Evolutionary conservation across 352 stramenopile genomes (phyloP).

Genomic region (Phytophthora citricola): DNA sequence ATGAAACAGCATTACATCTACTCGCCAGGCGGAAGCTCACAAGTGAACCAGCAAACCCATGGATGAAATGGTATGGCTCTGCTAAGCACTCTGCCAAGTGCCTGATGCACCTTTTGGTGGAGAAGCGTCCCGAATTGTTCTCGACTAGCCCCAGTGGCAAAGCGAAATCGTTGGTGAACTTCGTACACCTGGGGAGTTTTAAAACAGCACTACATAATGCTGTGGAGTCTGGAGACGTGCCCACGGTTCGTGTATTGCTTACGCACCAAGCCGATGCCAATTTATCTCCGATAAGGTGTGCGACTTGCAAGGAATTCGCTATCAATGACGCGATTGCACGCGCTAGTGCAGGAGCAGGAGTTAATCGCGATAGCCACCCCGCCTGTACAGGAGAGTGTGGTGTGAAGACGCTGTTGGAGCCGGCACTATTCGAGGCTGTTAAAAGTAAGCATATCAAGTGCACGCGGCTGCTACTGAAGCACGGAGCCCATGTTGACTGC

Average conservation of each 20-base stretch:
- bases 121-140: constrained; percentile 46
- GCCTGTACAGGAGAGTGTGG: constrained; percentile 45
- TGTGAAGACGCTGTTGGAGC: constrained; percentile 49
- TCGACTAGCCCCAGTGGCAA: constrained; percentile 7
- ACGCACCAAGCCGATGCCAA: constrained; percentile 55
- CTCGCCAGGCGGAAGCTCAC: constrained; percentile 54
- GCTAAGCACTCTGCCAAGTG: constrained; percentile 31
- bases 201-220: constrained; percentile 72
- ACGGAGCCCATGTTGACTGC: constrained; percentile 52
- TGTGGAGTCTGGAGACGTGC: constrained; percentile 50
- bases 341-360: constrained; percentile 7
- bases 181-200: constrained; percentile 48
- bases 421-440: constrained; percentile 50
- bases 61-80: constrained; percentile 55
- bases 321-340: constrained; percentile 22
- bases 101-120: constrained; percentile 54
- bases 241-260: constrained; percentile 49
- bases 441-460: constrained; percentile 43
- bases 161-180: constrained; percentile 49
- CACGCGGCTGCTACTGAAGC: constrained; percentile 46
- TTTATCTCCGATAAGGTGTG: constrained; percentile 54
- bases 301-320: constrained; percentile 41
- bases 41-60: constrained; percentile 32
- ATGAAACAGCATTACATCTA: constrained; percentile 58
- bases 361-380: constrained; percentile 10